phyloP scores from a whole-genome alignment of 768 basidiomycete genomes.

The Pulveroboletus sp. region DNA sequence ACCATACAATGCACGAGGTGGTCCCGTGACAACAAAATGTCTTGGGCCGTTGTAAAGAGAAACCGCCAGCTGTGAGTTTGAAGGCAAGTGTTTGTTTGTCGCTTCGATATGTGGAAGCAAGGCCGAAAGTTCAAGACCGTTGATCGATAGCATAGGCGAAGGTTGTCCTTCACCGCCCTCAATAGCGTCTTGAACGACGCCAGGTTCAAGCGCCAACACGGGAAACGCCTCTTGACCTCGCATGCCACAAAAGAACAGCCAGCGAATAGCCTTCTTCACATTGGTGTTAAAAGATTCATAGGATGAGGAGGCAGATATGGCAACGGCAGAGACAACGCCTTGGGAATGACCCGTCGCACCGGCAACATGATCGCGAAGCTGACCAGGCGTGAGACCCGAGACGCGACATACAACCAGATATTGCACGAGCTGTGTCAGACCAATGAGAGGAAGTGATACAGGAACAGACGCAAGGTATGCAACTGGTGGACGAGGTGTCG shows the following conservation, averaged over 20 bases:
- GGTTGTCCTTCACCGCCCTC: conserved; percentile 94
- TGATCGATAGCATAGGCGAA: conserved; percentile 90
- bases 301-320: conserved; percentile 75
- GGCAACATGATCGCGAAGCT: conserved; percentile 70
- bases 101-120: conserved; percentile 79
- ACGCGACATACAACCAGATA: conserved; percentile 83
- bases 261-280: conserved; percentile 79
- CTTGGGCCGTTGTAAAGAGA: conserved; percentile 93
- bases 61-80: conserved; percentile 74
- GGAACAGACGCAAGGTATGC: conserved; percentile 92
- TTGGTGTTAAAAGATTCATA: conserved; percentile 75
- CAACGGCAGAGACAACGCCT: conserved; percentile 93
- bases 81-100: conserved; percentile 84
- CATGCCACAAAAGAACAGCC: conserved; percentile 91
- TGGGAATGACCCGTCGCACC: conserved; percentile 98
- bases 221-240: conserved; percentile 96
- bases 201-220: conserved; percentile 82
- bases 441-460: conserved; percentile 93
- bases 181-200: conserved; percentile 81
- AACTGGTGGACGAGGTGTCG: conserved; percentile 66
- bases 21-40: conserved; percentile 91
- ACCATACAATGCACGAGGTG: conserved; percentile 88
- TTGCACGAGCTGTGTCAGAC: conserved; percentile 92
- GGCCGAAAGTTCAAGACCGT: conserved; percentile 72
- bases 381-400: conserved; percentile 70